Conservation (phyloP, 106 monocot species). For the Dendrobium huoshanense region DNA sequence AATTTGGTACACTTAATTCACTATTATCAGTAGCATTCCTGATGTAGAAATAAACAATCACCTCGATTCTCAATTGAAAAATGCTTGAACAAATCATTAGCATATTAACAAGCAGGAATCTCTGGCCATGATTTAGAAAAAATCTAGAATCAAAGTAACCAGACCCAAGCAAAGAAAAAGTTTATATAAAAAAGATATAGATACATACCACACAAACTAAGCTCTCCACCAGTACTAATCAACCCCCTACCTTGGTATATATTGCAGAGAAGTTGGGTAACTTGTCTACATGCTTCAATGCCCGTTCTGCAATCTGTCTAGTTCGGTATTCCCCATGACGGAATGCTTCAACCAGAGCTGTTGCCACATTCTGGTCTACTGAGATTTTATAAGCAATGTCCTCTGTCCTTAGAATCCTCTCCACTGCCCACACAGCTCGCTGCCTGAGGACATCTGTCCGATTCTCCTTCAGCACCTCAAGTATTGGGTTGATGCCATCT, state of each 20-base stretch:
- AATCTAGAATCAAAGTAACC: constrained; percentile 1
- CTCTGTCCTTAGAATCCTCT: constrained; percentile 81
- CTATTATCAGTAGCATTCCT: background rate
- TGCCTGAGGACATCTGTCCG: constrained; percentile 50
- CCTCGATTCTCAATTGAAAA: background rate
- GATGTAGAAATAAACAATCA: constrained; percentile 2
- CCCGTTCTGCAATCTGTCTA: constrained; percentile 79
- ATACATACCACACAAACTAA: constrained; percentile 11
- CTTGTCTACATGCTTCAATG: constrained; percentile 76
- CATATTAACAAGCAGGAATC: background rate
- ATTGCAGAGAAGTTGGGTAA: constrained; percentile 91
- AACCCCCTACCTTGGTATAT: constrained; percentile 41
- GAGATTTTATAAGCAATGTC: constrained; percentile 71
- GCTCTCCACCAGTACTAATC: background rate
- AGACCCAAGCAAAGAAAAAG: background rate
- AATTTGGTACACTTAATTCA: background rate
- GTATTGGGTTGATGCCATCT: constrained; percentile 59
- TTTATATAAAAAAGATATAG: background rate
- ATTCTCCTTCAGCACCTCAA: constrained; percentile 53
- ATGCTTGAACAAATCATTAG: background rate
- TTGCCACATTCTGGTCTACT: constrained; percentile 52
- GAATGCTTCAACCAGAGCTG: constrained; percentile 84
- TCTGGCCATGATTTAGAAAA: background rate
- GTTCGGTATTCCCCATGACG: constrained; percentile 69
- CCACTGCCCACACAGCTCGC: constrained; percentile 81